Conservation (phyloP, 305 asterid species). For the Vinca major region DNA sequence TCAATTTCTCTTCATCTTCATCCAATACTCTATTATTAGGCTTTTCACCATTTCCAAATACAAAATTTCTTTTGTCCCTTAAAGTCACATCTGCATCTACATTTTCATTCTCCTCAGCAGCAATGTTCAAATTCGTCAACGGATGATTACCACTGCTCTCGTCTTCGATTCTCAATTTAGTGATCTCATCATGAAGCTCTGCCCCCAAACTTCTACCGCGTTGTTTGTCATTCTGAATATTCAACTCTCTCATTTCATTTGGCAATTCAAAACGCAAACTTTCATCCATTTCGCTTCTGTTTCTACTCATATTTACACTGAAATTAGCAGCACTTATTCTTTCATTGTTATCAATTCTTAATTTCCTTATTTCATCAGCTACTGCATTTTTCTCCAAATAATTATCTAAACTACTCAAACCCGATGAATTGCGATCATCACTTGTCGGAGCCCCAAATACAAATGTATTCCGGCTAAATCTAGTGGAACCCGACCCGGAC, state of each 20-base stretch:
- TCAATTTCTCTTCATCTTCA: constrained; percentile 7
- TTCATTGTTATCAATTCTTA: constrained; percentile 30
- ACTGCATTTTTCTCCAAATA: constrained; percentile 30
- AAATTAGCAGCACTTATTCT: constrained; percentile 12
- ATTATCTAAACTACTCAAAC: constrained; percentile 21
- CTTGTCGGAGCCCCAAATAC: constrained; percentile 30
- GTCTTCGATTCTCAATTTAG: constrained; percentile 50
- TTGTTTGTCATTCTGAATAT: constrained; percentile 29
- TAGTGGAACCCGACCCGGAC: constrained; percentile 18
- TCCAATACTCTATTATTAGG: constrained; percentile 2
- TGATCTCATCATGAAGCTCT: constrained; percentile 50
- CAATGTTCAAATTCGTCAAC: constrained; percentile 18
- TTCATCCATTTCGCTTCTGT: constrained; percentile 23
- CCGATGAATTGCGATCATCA: constrained; percentile 15
- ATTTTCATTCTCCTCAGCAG: constrained; percentile 18
- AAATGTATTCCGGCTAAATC: constrained; percentile 22
- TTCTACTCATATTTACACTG: constrained; percentile 21
- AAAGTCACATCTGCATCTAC: constrained; percentile 16
- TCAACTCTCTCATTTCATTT: constrained; percentile 51
- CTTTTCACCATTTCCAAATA: constrained; percentile 14
- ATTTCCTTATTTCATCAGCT: constrained; percentile 41
- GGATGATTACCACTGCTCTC: constrained; percentile 14
- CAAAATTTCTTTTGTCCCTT: constrained; percentile 15
- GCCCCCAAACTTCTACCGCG: constrained; percentile 20
- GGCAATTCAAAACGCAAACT: constrained; percentile 44